These are phyloP conservation scores for Crithidia fasciculata DNA, from an alignment of 208 protist genomes.

Conservation along the genomic window DNA sequence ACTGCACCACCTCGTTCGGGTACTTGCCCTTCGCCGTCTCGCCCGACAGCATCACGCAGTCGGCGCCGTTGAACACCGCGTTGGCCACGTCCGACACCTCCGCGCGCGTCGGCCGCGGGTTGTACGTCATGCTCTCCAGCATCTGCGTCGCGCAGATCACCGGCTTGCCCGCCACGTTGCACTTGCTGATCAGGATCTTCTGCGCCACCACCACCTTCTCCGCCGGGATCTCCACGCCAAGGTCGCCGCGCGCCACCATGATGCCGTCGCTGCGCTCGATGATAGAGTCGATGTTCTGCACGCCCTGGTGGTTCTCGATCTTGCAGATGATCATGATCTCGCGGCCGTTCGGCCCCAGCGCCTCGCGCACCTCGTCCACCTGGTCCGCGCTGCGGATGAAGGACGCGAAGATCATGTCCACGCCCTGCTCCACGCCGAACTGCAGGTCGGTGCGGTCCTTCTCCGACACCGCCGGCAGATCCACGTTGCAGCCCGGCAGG, in stretches of 20 bases:
- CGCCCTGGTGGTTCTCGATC: constrained; percentile 99
- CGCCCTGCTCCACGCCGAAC: constrained; percentile 95
- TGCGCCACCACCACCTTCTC: constrained; percentile 98
- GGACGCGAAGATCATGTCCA: constrained; percentile 99
- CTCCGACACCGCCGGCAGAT: constrained; percentile 89
- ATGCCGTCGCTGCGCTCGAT: constrained; percentile 96
- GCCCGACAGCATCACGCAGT: constrained; percentile 99
- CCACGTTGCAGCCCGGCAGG: constrained; percentile 87
- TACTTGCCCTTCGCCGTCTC: constrained; percentile 98
- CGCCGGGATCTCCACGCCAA: constrained; percentile 98
- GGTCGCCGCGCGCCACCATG: constrained; percentile 99
- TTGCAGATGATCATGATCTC: constrained; percentile 98
- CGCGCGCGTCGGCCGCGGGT: constrained; percentile 98
- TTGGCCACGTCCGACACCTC: constrained; percentile 98
- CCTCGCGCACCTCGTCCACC: constrained; percentile 92
- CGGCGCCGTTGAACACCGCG: constrained; percentile 98
- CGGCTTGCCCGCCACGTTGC: constrained; percentile 97
- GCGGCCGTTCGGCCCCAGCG: constrained; percentile 91
- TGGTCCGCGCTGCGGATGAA: constrained; percentile 97
- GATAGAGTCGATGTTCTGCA: constrained; percentile 99
- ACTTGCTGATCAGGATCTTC: constrained; percentile 99
- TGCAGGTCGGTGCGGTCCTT: constrained; percentile 94
- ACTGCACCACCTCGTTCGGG: constrained; percentile 95
- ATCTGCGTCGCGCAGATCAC: constrained; percentile 99
- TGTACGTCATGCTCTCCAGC: constrained; percentile 97